Evolutionary conservation across 345 rosid genomes (phyloP).

Genomic region (Gossypium thurberi): DNA sequence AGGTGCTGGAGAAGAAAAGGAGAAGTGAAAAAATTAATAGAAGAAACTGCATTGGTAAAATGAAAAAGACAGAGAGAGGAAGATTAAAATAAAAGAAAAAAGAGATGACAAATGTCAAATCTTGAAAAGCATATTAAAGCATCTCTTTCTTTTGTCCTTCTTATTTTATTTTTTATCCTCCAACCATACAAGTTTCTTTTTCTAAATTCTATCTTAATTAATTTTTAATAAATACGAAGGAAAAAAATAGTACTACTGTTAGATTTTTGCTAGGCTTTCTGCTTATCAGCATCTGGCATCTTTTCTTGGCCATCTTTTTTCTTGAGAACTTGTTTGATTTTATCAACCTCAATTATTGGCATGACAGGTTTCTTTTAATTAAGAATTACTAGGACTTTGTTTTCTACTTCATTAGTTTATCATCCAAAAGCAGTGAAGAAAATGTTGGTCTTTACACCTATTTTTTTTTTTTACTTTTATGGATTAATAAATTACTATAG

Average conservation of each 20-base stretch:
- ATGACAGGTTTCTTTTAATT: not conserved
- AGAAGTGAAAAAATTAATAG: not conserved
- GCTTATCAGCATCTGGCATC: not conserved
- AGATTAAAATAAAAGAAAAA: not conserved
- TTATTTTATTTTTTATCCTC: not conserved
- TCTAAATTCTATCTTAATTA: conserved; percentile 2
- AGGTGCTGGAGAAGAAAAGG: conserved; percentile 6
- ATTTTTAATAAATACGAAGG: not conserved
- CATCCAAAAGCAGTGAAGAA: not conserved
- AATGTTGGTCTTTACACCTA: too few species aligned
- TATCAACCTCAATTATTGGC: not conserved
- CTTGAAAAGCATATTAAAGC: conserved; percentile 34
- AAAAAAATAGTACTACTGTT: not conserved
- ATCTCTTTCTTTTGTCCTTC: conserved; percentile 18
- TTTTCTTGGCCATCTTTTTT: not conserved
- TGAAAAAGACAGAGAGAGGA: not conserved
- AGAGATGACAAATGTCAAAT: conserved; percentile 39
- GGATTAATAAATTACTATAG: too few species aligned
- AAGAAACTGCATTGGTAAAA: not conserved
- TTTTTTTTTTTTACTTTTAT: not conserved
- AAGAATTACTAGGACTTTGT: not conserved
- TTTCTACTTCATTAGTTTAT: not conserved
- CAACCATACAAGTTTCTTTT: conserved; percentile 6
- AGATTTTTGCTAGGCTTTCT: not conserved
- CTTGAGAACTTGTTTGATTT: not conserved